Percentiles rank a stretch among this genome's conserved stretches.
These are phyloP conservation scores for Trametes cinnabarina DNA, from an alignment of 768 basidiomycete species.

Conservation along the genomic window DNA sequence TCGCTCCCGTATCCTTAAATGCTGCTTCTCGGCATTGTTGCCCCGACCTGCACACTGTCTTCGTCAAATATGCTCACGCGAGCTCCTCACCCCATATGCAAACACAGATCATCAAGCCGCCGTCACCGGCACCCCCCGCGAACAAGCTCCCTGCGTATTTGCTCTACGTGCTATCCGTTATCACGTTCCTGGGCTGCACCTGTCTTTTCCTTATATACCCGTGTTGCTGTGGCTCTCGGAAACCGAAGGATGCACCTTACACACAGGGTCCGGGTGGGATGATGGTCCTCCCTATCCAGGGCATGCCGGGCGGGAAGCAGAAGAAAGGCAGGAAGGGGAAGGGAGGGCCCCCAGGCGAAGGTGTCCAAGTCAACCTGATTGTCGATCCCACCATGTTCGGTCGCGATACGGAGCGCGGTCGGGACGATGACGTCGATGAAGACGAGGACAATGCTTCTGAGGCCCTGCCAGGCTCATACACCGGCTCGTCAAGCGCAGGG, in stretches of 20 bases:
- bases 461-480: conserved; percentile 29
- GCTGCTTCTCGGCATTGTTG: not conserved
- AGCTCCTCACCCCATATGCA: conserved; percentile 1
- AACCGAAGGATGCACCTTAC: conserved; percentile 17
- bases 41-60: not conserved
- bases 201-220: conserved; percentile 60
- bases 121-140: conserved; percentile 51
- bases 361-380: conserved; percentile 72
- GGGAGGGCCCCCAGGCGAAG: conserved; percentile 27
- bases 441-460: conserved; percentile 43
- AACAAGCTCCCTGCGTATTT: conserved; percentile 52
- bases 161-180: conserved; percentile 54
- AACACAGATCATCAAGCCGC: conserved; percentile 56
- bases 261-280: conserved; percentile 37
- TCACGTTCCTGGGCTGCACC: conserved; percentile 49
- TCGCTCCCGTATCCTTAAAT: not conserved
- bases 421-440: conserved; percentile 38
- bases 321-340: conserved; percentile 41
- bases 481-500: conserved; percentile 13
- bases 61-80: not conserved
- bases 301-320: conserved; percentile 44
- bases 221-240: conserved; percentile 46
- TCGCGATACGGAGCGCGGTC: conserved; percentile 25
- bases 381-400: conserved; percentile 63
- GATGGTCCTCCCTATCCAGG: conserved; percentile 65